Evolutionary conservation across 306 rosid species (phyloP).

Genomic region (Cicer judaicum): DNA sequence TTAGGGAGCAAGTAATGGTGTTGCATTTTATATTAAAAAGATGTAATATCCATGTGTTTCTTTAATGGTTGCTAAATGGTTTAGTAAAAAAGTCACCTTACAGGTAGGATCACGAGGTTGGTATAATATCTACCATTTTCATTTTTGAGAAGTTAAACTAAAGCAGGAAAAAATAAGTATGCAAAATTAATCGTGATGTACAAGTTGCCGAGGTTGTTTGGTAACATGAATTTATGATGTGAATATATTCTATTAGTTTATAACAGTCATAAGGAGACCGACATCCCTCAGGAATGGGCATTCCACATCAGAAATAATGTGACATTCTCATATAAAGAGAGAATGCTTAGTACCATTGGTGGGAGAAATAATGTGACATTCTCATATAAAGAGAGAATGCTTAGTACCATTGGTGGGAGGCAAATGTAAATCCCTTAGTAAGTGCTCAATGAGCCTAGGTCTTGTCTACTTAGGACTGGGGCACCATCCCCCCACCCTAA

Average conservation of each 20-base stretch:
- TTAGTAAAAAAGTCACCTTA: conserved; percentile 7
- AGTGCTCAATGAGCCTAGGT: no score
- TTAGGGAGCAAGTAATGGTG: conserved; percentile 1
- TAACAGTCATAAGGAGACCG: conserved; percentile 17
- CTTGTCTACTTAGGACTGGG: no score
- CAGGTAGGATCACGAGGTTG: conserved; percentile 13
- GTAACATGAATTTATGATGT: conserved; percentile 29
- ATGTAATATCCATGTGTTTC: conserved; percentile 7
- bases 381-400: conserved; percentile 35
- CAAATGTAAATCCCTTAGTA: no score
- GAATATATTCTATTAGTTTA: conserved; percentile 38
- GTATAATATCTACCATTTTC: conserved; percentile 16
- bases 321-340: conserved; percentile 32
- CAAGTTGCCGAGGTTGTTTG: conserved; percentile 10
- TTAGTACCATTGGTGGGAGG: background rate
- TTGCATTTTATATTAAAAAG: background rate
- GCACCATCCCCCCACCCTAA: no score
- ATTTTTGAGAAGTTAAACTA: conserved; percentile 22
- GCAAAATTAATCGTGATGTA: conserved; percentile 26
- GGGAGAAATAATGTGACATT: conserved; percentile 26
- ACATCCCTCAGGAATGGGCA: conserved; percentile 27
- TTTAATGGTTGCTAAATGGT: conserved; percentile 31
- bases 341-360: conserved; percentile 17
- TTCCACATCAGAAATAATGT: conserved; percentile 21
- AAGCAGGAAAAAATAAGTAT: conserved; percentile 16